phyloP scores from a whole-genome alignment of 208 protist genomes.

The Trypanosoma boissoni region DNA sequence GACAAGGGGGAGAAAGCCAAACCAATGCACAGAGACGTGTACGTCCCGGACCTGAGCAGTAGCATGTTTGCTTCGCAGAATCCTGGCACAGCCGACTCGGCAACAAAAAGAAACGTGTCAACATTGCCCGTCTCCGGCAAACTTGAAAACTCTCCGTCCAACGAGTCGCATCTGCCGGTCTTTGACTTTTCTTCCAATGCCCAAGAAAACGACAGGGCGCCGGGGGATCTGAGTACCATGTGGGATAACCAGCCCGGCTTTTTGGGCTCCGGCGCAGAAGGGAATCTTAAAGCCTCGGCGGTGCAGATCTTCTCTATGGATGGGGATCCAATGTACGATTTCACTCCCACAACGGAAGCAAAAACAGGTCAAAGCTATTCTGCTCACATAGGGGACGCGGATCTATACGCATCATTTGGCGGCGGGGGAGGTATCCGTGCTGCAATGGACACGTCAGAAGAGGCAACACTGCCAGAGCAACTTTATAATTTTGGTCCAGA shows the following conservation, averaged over 20 bases:
- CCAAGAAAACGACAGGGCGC: neutral
- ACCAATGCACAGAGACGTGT: slow-evolving; percentile 1
- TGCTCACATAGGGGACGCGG: too few relatives aligned
- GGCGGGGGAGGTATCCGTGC: too few relatives aligned
- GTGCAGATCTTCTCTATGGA: slow-evolving; percentile 5
- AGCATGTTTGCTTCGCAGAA: slow-evolving; percentile 12
- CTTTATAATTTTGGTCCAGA: neutral
- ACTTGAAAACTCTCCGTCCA: too few relatives aligned
- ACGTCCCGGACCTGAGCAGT: neutral
- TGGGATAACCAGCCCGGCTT: neutral
- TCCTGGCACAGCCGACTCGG: too few relatives aligned
- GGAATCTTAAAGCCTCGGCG: too few relatives aligned
- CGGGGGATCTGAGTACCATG: neutral
- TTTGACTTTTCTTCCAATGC: slow-evolving; percentile 54
- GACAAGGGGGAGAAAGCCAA: too few relatives aligned
- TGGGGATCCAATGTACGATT: slow-evolving; percentile 15
- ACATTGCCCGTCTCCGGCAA: too few relatives aligned
- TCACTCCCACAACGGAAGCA: neutral
- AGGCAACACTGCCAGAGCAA: too few relatives aligned
- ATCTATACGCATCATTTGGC: neutral
- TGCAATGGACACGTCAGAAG: too few relatives aligned
- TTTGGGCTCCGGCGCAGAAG: neutral
- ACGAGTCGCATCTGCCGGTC: too few relatives aligned
- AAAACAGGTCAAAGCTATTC: neutral
- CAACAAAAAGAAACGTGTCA: too few relatives aligned